Evolutionary conservation across 306 rosid species (phyloP).

Genomic region (Prunus salicina): DNA sequence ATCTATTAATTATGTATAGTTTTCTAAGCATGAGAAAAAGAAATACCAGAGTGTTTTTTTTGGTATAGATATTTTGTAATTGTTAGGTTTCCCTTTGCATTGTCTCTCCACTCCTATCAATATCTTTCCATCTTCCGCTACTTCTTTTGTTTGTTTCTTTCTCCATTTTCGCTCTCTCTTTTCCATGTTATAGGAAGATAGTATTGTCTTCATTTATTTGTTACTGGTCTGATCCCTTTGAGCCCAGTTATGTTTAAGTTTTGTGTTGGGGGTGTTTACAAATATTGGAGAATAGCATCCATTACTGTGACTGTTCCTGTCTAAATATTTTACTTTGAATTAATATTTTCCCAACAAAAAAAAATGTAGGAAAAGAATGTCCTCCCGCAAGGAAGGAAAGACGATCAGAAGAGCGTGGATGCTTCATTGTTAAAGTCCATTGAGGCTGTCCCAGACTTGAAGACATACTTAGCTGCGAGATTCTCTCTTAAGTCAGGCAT

Average conservation of each 20-base stretch:
- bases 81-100: neutral
- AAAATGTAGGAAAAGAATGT: conserved; percentile 54
- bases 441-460: conserved; percentile 65
- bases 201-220: neutral
- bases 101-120: neutral
- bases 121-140: too few species aligned
- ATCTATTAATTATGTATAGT: too few species aligned
- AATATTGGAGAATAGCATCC: neutral
- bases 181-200: neutral
- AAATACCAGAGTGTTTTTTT: too few species aligned
- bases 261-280: too few species aligned
- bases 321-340: neutral
- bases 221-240: too few species aligned
- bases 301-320: neutral
- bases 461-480: conserved; percentile 69
- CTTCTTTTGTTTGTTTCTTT: neutral
- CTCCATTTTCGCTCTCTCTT: neutral
- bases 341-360: neutral
- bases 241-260: neutral
- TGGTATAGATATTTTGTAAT: too few species aligned
- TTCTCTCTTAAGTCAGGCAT: conserved; percentile 35
- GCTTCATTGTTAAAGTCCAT: conserved; percentile 51
- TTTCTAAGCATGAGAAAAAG: too few species aligned
- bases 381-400: conserved; percentile 72
- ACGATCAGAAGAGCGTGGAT: conserved; percentile 63